Base-by-base conservation (phyloP, 2,329 filamentous ascomycete species). In the Teratosphaeria destructans region DNA sequence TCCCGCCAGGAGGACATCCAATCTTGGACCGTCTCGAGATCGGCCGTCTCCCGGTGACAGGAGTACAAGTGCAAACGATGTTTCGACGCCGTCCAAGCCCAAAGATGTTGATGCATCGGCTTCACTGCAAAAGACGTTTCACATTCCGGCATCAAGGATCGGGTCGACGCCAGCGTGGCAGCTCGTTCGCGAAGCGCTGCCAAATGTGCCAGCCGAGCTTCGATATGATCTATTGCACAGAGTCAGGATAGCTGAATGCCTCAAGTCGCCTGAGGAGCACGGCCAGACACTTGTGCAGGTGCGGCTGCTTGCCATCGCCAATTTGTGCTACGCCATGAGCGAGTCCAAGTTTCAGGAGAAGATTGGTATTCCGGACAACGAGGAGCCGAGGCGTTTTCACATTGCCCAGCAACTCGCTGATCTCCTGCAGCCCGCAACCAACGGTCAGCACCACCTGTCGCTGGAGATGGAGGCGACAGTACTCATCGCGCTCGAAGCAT, bases 351-450 rank as follows among this genome's bases (percentile, higher is more conserved):
- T 99, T 67, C 80, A 91, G 53, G 87, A 93, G 63, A 93, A 90
- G 72, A 83, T 96, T 52, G 81, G 96, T 57, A 89, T 89, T 64
- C 87, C 92, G 66, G 95, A 99, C 70, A 84, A 85, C 43, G 93
- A 97, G 68, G 90, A 96, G 73, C 91, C 92, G 2, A 86, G 92
- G 61, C 85, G 90, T 57, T 87, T 91, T 63, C 94, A 99, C 73
- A 80, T 99, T 27, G 87, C 90, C 3, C 95, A 95, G 69, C 95
- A 99, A 74, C 82, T 99, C 43, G 89, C 90, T 19, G 93, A 97
- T 72, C 78, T 99, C 60, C 87, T 97, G 26, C 92, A 95, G 66
- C 90, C 93, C 11, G 86, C 89, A 4, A 81, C 85, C 5, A 85
- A 87, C 68, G 86, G 84, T 23, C 82, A 87, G 57, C 74, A 81